These are phyloP conservation scores for Polytrichum formosum DNA, from an alignment of 225 moss, liverwort and hornwort species.

Conservation along the genomic window DNA sequence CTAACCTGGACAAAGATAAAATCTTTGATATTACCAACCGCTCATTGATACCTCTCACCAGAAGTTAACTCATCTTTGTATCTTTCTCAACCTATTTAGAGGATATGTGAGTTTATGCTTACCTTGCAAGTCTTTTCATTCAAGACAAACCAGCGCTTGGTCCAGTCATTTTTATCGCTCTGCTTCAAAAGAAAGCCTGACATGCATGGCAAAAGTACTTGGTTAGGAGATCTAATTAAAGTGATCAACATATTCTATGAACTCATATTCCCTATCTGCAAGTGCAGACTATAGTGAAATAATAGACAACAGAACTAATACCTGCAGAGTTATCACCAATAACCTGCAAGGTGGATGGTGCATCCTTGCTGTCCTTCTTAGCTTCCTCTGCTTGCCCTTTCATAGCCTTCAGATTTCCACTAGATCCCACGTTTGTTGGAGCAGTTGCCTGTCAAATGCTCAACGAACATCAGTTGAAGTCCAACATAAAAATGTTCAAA, in stretches of 20 bases:
- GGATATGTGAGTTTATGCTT: background rate
- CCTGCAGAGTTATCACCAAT: conserved; percentile 92
- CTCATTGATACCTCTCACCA: too few relatives aligned
- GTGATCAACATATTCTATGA: background rate
- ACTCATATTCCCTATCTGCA: too few relatives aligned
- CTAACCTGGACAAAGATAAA: too few relatives aligned
- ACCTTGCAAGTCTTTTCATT: conserved; percentile 95
- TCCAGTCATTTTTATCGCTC: conserved; percentile 77
- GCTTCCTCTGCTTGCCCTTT: conserved; percentile 80
- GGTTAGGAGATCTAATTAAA: background rate
- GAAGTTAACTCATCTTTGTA: too few relatives aligned
- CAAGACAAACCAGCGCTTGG: conserved; percentile 92
- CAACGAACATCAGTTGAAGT: too few relatives aligned
- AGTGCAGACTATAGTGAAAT: too few relatives aligned
- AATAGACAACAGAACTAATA: conserved; percentile 6
- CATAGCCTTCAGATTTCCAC: conserved; percentile 75
- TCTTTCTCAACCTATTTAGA: too few relatives aligned
- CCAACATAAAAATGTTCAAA: too few relatives aligned
- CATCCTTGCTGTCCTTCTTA: conserved; percentile 65
- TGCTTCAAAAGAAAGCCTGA: conserved; percentile 74
- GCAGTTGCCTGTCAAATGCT: conserved; percentile 61
- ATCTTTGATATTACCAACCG: too few relatives aligned
- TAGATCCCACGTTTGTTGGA: conserved; percentile 56
- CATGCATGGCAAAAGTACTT: background rate
- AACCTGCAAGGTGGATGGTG: conserved; percentile 71